Evolutionary conservation across 2,329 filamentous ascomycete species (phyloP).

Genomic region (Colletotrichum euphorbiae): DNA sequence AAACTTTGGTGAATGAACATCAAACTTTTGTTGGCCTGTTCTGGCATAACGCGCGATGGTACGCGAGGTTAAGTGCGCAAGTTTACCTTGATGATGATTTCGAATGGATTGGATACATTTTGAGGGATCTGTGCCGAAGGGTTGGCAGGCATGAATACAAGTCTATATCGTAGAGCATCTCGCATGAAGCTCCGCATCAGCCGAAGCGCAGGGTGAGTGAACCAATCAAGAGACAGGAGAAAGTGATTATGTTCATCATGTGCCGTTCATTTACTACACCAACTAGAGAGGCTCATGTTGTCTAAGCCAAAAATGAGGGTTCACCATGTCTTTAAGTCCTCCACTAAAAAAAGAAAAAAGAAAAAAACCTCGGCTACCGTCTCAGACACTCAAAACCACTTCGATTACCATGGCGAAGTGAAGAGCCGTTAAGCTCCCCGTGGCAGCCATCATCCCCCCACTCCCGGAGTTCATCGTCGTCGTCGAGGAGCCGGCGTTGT

Average conservation of each 20-base stretch:
- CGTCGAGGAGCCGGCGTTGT: conserved; percentile 31
- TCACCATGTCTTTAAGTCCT: conserved; percentile 7
- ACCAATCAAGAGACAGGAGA: background rate
- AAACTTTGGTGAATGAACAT: conserved; percentile 66
- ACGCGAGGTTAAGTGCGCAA: conserved; percentile 82
- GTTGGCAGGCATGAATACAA: conserved; percentile 45
- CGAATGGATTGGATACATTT: conserved; percentile 70
- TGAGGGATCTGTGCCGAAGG: conserved; percentile 63
- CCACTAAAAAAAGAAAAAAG: background rate
- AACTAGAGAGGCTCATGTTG: conserved; percentile 23
- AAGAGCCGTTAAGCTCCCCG: conserved; percentile 26
- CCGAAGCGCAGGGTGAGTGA: background rate
- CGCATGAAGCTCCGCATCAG: background rate
- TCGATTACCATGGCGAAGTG: conserved; percentile 28
- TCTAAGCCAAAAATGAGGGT: conserved; percentile 25
- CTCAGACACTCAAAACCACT: conserved; percentile 32
- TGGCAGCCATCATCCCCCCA: conserved; percentile 11
- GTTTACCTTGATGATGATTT: conserved; percentile 89
- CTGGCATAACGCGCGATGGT: conserved; percentile 71
- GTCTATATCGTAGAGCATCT: background rate
- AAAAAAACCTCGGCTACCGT: conserved; percentile 5
- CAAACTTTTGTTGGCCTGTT: conserved; percentile 78
- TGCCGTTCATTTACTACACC: conserved; percentile 35
- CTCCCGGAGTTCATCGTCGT: conserved; percentile 22
- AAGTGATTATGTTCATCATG: background rate